phyloP scores from a whole-genome alignment of 495 filamentous ascomycete genomes.

The Antarctomyces pellizariae region DNA sequence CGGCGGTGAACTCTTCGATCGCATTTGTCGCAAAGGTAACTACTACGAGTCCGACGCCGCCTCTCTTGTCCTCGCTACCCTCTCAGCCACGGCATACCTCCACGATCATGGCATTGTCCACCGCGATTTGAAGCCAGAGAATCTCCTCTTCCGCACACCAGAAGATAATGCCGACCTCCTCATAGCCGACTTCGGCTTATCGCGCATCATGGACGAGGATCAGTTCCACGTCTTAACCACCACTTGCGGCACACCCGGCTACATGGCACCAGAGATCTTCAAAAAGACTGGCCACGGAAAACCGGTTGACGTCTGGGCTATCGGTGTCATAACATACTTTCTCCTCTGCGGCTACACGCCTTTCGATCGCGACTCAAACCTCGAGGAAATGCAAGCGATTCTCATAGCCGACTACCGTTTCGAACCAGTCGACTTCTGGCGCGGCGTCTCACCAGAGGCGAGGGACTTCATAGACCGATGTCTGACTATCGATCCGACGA shows the following conservation, averaged over 20 bases:
- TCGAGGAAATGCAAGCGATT: slow-evolving; percentile 99
- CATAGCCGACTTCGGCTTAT: slow-evolving; percentile 90
- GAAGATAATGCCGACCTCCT: slow-evolving; percentile 74
- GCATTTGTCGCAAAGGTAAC: slow-evolving; percentile 91
- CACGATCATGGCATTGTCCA: slow-evolving; percentile 98
- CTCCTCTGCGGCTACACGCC: slow-evolving; percentile 94
- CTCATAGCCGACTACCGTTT: slow-evolving; percentile 89
- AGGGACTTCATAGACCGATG: slow-evolving; percentile 78
- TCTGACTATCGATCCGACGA: slow-evolving; percentile 65
- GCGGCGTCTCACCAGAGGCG: slow-evolving; percentile 61
- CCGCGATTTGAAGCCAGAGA: slow-evolving; percentile 56
- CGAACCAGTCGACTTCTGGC: slow-evolving; percentile 92
- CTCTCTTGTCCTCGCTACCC: slow-evolving; percentile 78
- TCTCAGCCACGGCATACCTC: slow-evolving; percentile 93
- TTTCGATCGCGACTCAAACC: slow-evolving; percentile 89
- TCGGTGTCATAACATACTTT: slow-evolving; percentile 92
- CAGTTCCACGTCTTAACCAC: slow-evolving; percentile 96
- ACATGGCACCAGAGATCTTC: slow-evolving; percentile 90
- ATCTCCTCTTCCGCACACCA: slow-evolving; percentile 55
- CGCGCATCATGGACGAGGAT: slow-evolving; percentile 95
- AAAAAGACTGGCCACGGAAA: slow-evolving; percentile 77
- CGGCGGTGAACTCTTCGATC: slow-evolving; percentile 91
- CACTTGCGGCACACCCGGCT: slow-evolving; percentile 91
- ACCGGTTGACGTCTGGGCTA: slow-evolving; percentile 83
- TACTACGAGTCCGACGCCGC: slow-evolving; percentile 97